Evolutionary conservation across 768 basidiomycete genomes (phyloP).

Genomic region (Xanthoconium stramineum): DNA sequence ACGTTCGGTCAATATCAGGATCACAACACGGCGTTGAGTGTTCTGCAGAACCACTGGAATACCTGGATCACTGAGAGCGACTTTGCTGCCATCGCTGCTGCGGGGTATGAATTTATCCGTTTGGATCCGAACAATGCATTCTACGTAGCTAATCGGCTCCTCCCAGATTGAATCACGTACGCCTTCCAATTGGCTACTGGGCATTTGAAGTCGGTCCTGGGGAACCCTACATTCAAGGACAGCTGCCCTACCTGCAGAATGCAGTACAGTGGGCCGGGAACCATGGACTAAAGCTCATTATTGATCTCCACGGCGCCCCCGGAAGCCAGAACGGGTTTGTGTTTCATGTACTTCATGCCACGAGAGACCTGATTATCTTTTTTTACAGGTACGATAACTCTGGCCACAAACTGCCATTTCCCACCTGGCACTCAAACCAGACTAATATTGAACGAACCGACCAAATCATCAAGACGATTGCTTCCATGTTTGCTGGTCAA

Average conservation of each 20-base stretch:
- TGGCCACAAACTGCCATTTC: slow-evolving; percentile 57
- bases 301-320: slow-evolving; percentile 79
- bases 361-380: slow-evolving; percentile 5
- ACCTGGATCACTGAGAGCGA: slow-evolving; percentile 84
- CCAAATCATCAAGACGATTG: slow-evolving; percentile 59
- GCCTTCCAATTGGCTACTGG: slow-evolving; percentile 88
- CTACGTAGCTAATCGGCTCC: background rate
- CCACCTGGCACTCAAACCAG: slow-evolving; percentile 66
- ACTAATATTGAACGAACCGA: slow-evolving; percentile 68
- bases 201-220: slow-evolving; percentile 77
- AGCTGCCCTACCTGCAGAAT: slow-evolving; percentile 62
- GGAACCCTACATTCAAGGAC: slow-evolving; percentile 78
- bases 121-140: too few relatives aligned
- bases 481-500: slow-evolving; percentile 54
- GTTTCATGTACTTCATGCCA: background rate
- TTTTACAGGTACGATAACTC: slow-evolving; percentile 73
- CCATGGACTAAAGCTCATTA: slow-evolving; percentile 72
- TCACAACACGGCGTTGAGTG: slow-evolving; percentile 43
- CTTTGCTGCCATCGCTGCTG: slow-evolving; percentile 68
- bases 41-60: slow-evolving; percentile 68
- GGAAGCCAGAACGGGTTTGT: slow-evolving; percentile 81
- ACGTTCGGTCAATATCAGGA: slow-evolving; percentile 69
- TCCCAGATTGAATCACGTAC: slow-evolving; percentile 75
- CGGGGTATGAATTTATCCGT: slow-evolving; percentile 47
- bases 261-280: slow-evolving; percentile 69